Percentiles rank a stretch among this genome's conserved stretches.
phyloP scores from a whole-genome alignment of 345 rosid genomes.

The Lumnitzera littorea region DNA sequence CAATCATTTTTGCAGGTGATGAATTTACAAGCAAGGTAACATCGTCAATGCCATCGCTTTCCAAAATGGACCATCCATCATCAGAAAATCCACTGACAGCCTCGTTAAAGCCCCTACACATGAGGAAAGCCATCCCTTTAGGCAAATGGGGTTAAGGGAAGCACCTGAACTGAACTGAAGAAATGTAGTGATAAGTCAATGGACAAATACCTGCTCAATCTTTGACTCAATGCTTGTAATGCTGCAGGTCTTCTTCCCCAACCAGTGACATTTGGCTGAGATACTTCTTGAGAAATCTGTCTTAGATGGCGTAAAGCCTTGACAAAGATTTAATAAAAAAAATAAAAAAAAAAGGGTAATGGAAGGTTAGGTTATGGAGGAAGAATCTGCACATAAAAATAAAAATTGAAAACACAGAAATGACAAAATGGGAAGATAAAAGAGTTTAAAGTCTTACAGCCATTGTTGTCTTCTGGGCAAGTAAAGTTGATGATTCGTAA shows the following conservation, averaged over 20 bases:
- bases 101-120: conserved; percentile 85
- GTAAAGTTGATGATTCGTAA: conserved; percentile 85
- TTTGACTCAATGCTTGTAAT: conserved; percentile 77
- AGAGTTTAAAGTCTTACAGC: conserved; percentile 43
- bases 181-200: neutral
- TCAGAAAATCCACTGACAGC: conserved; percentile 91
- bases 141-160: neutral
- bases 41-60: conserved; percentile 91
- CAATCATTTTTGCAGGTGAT: conserved; percentile 82
- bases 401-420: neutral
- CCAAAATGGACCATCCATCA: conserved; percentile 93
- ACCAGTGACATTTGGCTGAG: conserved; percentile 75
- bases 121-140: conserved; percentile 10
- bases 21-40: conserved; percentile 86
- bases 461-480: conserved; percentile 94
- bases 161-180: neutral
- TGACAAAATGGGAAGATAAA: neutral
- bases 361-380: no score
- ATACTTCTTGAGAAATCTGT: conserved; percentile 88
- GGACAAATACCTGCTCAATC: conserved; percentile 61
- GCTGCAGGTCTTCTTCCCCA: conserved; percentile 98
- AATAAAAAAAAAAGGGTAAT: no score
- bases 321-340: neutral
- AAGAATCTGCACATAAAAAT: neutral
- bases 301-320: conserved; percentile 91